phyloP scores from a whole-genome alignment of 495 filamentous ascomycete genomes.

The Neurospora sp. region DNA sequence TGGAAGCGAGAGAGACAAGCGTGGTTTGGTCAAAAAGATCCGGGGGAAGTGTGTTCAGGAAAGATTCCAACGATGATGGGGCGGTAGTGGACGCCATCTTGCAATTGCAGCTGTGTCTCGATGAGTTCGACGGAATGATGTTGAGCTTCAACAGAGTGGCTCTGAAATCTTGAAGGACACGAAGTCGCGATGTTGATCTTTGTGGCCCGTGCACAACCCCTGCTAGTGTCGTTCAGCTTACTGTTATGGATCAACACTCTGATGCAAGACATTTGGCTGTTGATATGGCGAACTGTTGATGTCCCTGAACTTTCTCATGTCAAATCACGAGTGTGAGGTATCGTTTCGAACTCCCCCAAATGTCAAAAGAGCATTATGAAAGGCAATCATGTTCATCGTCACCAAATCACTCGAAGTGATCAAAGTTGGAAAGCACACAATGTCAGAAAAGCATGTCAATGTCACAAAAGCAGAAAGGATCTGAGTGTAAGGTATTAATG shows the following conservation, averaged over 20 bases:
- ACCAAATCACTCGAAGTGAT: background rate
- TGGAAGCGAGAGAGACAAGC: constrained; percentile 40
- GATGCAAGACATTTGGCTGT: background rate
- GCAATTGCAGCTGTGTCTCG: background rate
- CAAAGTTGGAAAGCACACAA: background rate
- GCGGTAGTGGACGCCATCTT: constrained; percentile 13
- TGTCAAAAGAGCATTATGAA: background rate
- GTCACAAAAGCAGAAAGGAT: background rate
- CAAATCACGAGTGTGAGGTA: background rate
- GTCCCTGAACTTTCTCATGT: background rate
- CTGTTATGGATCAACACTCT: background rate
- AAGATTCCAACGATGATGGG: background rate
- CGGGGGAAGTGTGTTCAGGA: constrained; percentile 16
- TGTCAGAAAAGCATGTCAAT: background rate
- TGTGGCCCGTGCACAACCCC: background rate
- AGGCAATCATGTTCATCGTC: background rate
- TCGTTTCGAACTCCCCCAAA: background rate
- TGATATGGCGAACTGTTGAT: background rate
- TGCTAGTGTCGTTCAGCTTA: background rate
- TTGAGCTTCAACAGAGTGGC: background rate
- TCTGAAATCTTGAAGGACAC: background rate
- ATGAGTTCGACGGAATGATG: background rate
- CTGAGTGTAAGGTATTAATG: background rate
- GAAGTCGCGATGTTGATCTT: background rate
- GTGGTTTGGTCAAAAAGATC: constrained; percentile 45